A percentile compares a stretch with the other conserved stretches of the same genome.
These are phyloP conservation scores for Colletotrichum navitas DNA, from an alignment of 2,329 filamentous ascomycete species.

Conservation along the genomic window DNA sequence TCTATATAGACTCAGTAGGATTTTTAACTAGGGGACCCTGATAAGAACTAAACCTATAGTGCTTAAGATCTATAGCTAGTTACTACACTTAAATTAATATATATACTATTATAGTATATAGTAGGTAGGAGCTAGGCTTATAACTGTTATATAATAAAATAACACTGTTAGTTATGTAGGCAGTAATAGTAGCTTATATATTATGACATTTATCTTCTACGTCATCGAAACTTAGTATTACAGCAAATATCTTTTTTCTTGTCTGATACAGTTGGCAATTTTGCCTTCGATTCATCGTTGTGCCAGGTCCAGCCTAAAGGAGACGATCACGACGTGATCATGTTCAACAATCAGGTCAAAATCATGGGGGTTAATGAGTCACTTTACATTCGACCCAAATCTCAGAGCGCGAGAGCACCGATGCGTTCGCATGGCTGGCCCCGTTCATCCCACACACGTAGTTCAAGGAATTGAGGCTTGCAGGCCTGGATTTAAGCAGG, in stretches of 20 bases:
- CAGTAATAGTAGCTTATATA: no score
- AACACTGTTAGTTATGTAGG: no score
- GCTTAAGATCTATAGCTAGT: no score
- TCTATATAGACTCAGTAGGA: no score
- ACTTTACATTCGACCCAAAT: not conserved
- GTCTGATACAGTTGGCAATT: not conserved
- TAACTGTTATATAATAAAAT: no score
- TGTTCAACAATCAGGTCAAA: not conserved
- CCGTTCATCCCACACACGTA: not conserved
- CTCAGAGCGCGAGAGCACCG: not conserved
- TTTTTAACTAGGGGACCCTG: no score
- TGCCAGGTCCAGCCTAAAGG: not conserved
- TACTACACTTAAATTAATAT: no score
- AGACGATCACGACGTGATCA: not conserved
- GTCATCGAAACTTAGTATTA: not conserved
- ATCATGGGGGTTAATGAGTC: not conserved
- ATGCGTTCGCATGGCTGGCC: not conserved
- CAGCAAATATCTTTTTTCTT: not conserved
- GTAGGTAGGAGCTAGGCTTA: no score
- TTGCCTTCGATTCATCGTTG: not conserved
- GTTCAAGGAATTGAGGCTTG: not conserved
- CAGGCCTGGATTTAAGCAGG: not conserved
- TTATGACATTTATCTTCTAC: no score
- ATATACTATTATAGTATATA: no score
- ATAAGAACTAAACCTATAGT: no score